These are phyloP conservation scores for Botrytis porri DNA, from an alignment of 2,329 filamentous ascomycete species.

Conservation along the genomic window DNA sequence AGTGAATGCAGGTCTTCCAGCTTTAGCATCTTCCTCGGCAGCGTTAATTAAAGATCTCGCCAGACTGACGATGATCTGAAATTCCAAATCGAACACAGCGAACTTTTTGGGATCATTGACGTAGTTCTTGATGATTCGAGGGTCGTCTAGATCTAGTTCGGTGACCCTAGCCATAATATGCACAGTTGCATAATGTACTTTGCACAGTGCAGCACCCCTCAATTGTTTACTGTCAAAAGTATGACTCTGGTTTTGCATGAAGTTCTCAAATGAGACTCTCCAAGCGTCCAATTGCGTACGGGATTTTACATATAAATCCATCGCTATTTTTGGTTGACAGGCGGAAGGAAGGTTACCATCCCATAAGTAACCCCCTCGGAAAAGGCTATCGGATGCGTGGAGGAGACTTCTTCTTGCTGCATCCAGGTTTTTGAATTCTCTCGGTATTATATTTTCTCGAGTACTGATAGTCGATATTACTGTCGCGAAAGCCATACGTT, in stretches of 20 bases:
- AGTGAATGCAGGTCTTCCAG: conserved; percentile 28
- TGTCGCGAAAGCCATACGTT: conserved; percentile 26
- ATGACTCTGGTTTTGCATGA: conserved; percentile 29
- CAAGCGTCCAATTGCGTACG: conserved; percentile 23
- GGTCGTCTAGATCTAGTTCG: conserved; percentile 11
- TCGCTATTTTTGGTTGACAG: conserved; percentile 24
- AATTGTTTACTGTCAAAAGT: conserved; percentile 31
- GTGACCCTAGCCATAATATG: conserved; percentile 29
- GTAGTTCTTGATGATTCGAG: background rate
- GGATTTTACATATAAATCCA: conserved; percentile 24
- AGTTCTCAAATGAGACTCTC: conserved; percentile 33
- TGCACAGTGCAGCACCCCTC: conserved; percentile 35
- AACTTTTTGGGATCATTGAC: background rate
- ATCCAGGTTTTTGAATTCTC: conserved; percentile 29
- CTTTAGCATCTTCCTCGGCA: conserved; percentile 30
- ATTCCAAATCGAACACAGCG: conserved; percentile 22
- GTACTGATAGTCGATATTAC: conserved; percentile 25
- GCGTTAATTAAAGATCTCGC: conserved; percentile 32
- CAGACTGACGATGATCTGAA: conserved; percentile 29
- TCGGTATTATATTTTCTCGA: conserved; percentile 22
- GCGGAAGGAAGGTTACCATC: conserved; percentile 24
- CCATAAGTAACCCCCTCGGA: conserved; percentile 31
- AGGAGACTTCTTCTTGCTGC: conserved; percentile 30
- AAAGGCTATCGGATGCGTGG: conserved; percentile 30
- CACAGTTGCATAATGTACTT: conserved; percentile 32